Base-by-base conservation (phyloP, 2,329 filamentous ascomycete genomes). In the Ploettnerulaceae sp. region DNA sequence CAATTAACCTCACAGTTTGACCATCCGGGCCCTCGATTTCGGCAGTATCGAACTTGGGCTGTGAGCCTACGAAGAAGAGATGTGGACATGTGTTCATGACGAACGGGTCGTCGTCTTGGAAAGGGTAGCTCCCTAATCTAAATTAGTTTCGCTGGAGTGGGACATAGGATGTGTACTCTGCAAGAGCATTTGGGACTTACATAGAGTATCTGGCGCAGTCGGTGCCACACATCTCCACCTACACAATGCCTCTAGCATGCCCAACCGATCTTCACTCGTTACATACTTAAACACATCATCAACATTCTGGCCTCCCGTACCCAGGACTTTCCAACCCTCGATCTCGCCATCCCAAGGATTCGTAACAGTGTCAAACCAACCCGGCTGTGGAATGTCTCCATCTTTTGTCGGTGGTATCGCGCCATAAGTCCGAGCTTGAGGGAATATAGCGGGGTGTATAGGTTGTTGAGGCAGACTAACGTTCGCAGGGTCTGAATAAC, bases 211-310 rank as follows among this genome's bases (percentile, higher is more conserved):
- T 0, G 94, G 93, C 1, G 93, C 93, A 0, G 93, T 98, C 1
- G 93, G 93, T 4, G 93, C 93, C 55, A 82, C 82, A 62, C 89
- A 87, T 52, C 93, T 78, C 93, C 93, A 98, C 49, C 89, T 77
- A 56, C 95, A 82, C 80, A 95, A 93, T 47, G 84, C 83, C 67
- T 97, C 93, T 86, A 97, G 93, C 77, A 96, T 87, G 36, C 84
- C 83, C 20, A 97, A 63, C 15, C 90, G 72, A 57, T 89, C 81
- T 32, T 89, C 80, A 26, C 79, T 82, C 47, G 84, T 81, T 20
- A 97, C 77, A 62, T 98, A 98, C 65, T 91, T 93, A 66, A 89
- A 87, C 3, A 97, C 80, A 65, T 98, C 94, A 59, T 95, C 86
- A 3, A 98, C 78, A 43, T 95, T 95, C 69, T 98, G 93, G 0